phyloP scores from a whole-genome alignment of 2,329 filamentous ascomycete species.

The Venturia asperata region DNA sequence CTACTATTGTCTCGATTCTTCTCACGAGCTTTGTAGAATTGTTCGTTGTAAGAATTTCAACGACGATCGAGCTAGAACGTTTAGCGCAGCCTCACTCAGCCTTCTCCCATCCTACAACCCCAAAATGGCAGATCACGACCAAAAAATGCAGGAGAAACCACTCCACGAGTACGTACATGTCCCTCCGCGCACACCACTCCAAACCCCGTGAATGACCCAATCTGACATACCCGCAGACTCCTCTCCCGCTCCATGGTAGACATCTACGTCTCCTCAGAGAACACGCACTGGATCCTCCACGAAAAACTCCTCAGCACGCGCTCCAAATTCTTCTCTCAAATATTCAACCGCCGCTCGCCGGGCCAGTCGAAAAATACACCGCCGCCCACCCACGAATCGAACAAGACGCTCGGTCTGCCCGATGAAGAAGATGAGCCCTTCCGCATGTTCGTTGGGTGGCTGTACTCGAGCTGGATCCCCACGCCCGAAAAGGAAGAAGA shows the following conservation, averaged over 20 bases:
- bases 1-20: neutral
- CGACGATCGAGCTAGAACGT: neutral
- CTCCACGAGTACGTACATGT: constrained; percentile 37
- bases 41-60: neutral
- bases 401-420: constrained; percentile 41
- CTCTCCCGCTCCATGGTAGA: constrained; percentile 49
- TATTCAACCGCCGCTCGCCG: constrained; percentile 38
- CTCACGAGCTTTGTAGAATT: neutral
- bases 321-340: constrained; percentile 47
- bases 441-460: constrained; percentile 47
- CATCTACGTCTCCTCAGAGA: constrained; percentile 48
- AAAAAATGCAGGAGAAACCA: constrained; percentile 30
- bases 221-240: constrained; percentile 35
- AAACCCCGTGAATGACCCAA: neutral
- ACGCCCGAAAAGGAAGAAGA: constrained; percentile 45
- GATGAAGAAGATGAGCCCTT: constrained; percentile 47
- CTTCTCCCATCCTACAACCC: neutral
- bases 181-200: neutral
- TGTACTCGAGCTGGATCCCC: constrained; percentile 44
- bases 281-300: constrained; percentile 50
- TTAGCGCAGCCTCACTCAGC: constrained; percentile 11
- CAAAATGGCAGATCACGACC: constrained; percentile 12
- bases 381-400: constrained; percentile 17
- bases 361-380: constrained; percentile 5
- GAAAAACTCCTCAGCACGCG: constrained; percentile 50